These are phyloP conservation scores for Aechmea fasciata DNA, from an alignment of 176 grass and related monocot species.

Conservation along the genomic window DNA sequence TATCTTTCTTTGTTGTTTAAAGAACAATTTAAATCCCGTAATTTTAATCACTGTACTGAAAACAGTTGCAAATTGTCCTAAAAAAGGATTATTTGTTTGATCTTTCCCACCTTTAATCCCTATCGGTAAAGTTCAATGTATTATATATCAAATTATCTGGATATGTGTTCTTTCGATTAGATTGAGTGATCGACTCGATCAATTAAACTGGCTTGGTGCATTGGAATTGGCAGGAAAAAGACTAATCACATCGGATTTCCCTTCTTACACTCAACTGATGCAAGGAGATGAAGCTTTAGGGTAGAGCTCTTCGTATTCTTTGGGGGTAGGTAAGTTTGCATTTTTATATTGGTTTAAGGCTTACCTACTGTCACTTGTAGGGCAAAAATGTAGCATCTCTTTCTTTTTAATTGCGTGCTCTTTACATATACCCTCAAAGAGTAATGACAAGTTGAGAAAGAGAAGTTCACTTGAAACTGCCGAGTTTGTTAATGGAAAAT, in stretches of 20 bases:
- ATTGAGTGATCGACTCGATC: background rate
- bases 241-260: background rate
- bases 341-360: background rate
- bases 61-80: too few species aligned
- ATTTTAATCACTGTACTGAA: too few species aligned
- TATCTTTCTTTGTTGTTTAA: too few species aligned
- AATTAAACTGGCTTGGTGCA: background rate
- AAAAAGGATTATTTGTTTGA: too few species aligned
- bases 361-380: background rate
- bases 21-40: too few species aligned
- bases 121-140: too few species aligned
- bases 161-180: too few species aligned
- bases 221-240: background rate
- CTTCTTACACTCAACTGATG: background rate
- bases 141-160: too few species aligned
- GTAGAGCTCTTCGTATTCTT: background rate
- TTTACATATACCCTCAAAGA: background rate
- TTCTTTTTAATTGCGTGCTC: background rate
- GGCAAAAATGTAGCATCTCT: too few species aligned
- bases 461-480: background rate
- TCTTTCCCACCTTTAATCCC: too few species aligned
- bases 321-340: background rate
- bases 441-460: background rate
- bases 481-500: too few species aligned
- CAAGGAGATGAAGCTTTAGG: slow-evolving; percentile 3